These are phyloP conservation scores for Parasitella parasitica DNA, from an alignment of 371 early-diverging fungal species.

Conservation along the genomic window DNA sequence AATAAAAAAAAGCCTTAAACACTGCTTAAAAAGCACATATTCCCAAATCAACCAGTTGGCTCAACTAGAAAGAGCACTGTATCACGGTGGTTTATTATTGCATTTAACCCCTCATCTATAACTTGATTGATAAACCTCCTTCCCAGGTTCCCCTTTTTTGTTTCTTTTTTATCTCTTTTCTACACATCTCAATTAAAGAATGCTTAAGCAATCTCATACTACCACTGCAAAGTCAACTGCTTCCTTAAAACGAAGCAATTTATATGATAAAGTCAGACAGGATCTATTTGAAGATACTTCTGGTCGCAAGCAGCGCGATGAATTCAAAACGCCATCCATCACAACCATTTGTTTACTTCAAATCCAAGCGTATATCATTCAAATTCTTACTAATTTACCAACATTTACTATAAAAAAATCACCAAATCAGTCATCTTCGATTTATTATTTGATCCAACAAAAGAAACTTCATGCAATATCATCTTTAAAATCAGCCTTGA, in stretches of 20 bases:
- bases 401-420: background rate
- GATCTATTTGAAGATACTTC: conserved; percentile 9
- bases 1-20: background rate
- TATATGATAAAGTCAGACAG: conserved; percentile 16
- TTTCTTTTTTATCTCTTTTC: background rate
- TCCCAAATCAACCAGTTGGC: background rate
- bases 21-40: background rate
- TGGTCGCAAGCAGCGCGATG: background rate
- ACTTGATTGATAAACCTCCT: background rate
- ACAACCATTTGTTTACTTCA: conserved; percentile 40
- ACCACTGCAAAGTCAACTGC: background rate
- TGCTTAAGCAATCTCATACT: conserved; percentile 9
- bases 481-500: background rate
- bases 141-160: background rate
- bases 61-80: background rate
- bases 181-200: background rate
- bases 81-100: background rate
- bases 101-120: background rate
- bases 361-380: conserved; percentile 31
- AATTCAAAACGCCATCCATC: conserved; percentile 24
- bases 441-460: background rate
- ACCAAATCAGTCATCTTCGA: background rate
- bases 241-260: background rate
- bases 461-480: background rate
- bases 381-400: conserved; percentile 24